phyloP scores from a whole-genome alignment of 345 rosid genomes.

The Nasturtium officinale region DNA sequence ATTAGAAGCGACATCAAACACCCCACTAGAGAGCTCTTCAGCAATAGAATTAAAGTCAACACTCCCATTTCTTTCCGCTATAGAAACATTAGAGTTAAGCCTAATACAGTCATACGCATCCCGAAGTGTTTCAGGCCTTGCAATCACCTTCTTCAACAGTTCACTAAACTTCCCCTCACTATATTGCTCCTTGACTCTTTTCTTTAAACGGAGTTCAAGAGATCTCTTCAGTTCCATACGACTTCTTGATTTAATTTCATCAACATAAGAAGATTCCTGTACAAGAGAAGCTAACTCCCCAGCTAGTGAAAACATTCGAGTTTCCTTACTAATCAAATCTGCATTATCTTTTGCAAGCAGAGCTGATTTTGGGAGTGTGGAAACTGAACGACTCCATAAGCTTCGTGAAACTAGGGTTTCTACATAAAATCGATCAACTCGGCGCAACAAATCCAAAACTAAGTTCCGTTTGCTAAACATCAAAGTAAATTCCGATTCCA shows the following conservation, averaged over 20 bases:
- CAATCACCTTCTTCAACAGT: conserved; percentile 62
- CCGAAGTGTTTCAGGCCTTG: conserved; percentile 66
- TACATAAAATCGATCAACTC: conserved; percentile 2
- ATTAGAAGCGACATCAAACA: conserved; percentile 60
- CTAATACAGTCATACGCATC: conserved; percentile 68
- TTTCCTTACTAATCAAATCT: conserved; percentile 32
- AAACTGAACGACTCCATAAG: conserved; percentile 8
- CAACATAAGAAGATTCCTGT: conserved; percentile 55
- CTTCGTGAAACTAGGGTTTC: conserved; percentile 25
- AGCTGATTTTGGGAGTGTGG: conserved; percentile 9
- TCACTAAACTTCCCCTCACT: conserved; percentile 61
- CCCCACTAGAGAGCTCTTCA: conserved; percentile 62
- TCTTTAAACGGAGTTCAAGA: conserved; percentile 73
- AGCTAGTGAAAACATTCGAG: conserved; percentile 55
- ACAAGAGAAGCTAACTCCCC: conserved; percentile 63
- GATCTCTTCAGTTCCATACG: conserved; percentile 72
- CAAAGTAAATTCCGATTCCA: neutral
- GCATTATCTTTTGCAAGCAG: conserved; percentile 35
- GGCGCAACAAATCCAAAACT: conserved; percentile 27
- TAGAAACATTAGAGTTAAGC: conserved; percentile 67
- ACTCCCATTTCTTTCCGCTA: conserved; percentile 27
- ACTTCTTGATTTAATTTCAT: conserved; percentile 52
- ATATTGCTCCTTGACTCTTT: conserved; percentile 76
- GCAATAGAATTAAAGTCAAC: conserved; percentile 46
- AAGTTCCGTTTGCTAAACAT: conserved; percentile 38